Conservation (phyloP, 2,329 filamentous ascomycete genomes). For the Fusarium tuaranense region DNA sequence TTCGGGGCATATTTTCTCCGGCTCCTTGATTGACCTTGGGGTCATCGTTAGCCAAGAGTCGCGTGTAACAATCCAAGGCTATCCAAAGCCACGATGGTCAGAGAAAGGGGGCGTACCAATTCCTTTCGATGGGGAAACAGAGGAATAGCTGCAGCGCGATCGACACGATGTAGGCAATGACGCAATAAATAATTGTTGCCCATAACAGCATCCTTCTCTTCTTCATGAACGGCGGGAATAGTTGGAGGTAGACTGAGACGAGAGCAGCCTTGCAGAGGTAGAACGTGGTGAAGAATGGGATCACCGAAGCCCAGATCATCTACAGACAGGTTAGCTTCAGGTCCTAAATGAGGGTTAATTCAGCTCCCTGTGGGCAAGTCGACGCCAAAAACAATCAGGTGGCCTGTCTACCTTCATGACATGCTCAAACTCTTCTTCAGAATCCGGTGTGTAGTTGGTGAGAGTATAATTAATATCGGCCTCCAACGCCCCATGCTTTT, state of each 20-base stretch:
- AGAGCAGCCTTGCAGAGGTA: constrained; percentile 21
- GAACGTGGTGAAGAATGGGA: constrained; percentile 14
- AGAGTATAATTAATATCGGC: constrained; percentile 1
- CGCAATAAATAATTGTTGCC: not conserved
- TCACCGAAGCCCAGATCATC: constrained; percentile 1
- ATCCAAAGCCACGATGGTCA: not conserved
- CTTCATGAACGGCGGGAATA: constrained; percentile 17
- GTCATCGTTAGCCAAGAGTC: not conserved
- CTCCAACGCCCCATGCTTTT: not conserved
- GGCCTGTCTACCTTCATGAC: not conserved
- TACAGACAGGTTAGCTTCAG: not conserved
- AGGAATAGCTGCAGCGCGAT: not conserved
- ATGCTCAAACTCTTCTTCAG: not conserved
- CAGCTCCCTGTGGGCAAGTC: no score
- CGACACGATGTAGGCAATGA: not conserved
- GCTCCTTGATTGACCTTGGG: not conserved
- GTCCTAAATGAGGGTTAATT: no score
- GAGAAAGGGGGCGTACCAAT: constrained; percentile 1
- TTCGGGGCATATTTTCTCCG: not conserved
- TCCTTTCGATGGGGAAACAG: constrained; percentile 9
- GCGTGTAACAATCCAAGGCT: not conserved
- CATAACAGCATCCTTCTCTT: constrained; percentile 6
- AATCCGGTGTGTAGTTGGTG: not conserved
- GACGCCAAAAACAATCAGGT: no score
- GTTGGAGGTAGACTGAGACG: constrained; percentile 8